phyloP scores from a whole-genome alignment of 2,329 filamentous ascomycete genomes.

The Nothomitra cinnamomea region DNA sequence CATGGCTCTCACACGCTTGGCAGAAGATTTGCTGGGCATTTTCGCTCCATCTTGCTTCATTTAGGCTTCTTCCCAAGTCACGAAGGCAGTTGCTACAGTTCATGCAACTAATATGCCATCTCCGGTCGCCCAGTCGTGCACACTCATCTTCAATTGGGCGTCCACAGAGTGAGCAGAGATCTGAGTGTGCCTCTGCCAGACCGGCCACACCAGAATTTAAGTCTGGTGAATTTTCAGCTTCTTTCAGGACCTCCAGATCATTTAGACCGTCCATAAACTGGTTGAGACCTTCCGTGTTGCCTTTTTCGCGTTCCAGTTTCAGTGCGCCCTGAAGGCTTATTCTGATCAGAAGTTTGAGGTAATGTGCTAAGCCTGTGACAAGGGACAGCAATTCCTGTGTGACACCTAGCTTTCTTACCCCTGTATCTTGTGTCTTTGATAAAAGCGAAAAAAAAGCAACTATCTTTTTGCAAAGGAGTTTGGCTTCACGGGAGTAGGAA shows the following conservation, averaged over 20 bases:
- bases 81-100: conserved; percentile 51
- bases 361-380: conserved; percentile 90
- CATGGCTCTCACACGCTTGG: conserved; percentile 42
- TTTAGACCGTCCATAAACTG: conserved; percentile 70
- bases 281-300: conserved; percentile 56
- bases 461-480: conserved; percentile 98
- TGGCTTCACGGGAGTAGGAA: conserved; percentile 88
- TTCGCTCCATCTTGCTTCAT: conserved; percentile 55
- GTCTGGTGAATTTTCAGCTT: conserved; percentile 51
- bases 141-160: conserved; percentile 93
- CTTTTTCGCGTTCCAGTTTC: conserved; percentile 73
- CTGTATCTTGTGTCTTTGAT: conserved; percentile 84
- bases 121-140: conserved; percentile 51
- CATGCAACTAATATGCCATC: conserved; percentile 75
- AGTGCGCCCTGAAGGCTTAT: conserved; percentile 91
- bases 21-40: conserved; percentile 57
- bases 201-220: conserved; percentile 46
- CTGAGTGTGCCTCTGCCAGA: conserved; percentile 59
- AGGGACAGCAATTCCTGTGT: conserved; percentile 96
- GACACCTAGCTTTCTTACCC: conserved; percentile 79
- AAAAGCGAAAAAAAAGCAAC: conserved; percentile 93
- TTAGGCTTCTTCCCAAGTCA: conserved; percentile 50
- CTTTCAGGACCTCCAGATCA: conserved; percentile 62
- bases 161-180: conserved; percentile 67
- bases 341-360: conserved; percentile 89